Base-by-base conservation (phyloP, 2,329 filamentous ascomycete species). In the Rhexocercosporidium sp. region DNA sequence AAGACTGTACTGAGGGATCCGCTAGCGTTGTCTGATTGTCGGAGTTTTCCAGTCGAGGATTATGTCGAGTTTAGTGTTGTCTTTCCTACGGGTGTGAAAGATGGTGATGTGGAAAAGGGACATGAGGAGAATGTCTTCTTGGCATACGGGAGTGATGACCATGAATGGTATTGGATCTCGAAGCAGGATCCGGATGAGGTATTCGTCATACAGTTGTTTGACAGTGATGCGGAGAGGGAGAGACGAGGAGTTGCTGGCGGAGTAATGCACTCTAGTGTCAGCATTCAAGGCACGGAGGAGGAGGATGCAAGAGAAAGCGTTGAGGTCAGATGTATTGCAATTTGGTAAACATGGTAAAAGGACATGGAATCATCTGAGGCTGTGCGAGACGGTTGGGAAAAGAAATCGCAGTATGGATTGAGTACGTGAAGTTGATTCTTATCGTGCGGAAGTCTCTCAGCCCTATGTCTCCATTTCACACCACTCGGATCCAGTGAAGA, bases 1-100 rank as follows among this genome's bases (percentile, higher is more conserved):
- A 70, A 70, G 51, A 68, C 63, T 4, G 72, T 73, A n/a, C 25
- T 37, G n/a, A 34, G 73, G 7, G 72, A 74, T 65, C 67, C 73
- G 16, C 51, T 73, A 16, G 73, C 71, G 11, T 37, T 75, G 8
- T 49, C 63, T 22, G 66, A 67, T 56, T 59, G 62, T 27, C 37
- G 56, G 20, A 70, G 64, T 16, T 69, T 71, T 47, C 37, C 46
- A 14, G 29, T 41, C 27, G 57, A 62, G 7, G 69, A 73, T 57
- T 69, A 68, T 62, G 62, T 73, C 37, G 29, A 56, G 22, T 39
- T 70, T 51, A 53, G 34, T 9, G 29, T 70, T 3, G 31, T 57
- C 44, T 64, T 66, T 51, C 67, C 70, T 1, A 46, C 61, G 44
- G 22, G 65, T 25, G 57, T 59, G 31, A 27, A 49, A 25, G 66